These are phyloP conservation scores for Paraconiothyrium brasiliense DNA, from an alignment of 2,329 filamentous ascomycete genomes.

Conservation along the genomic window DNA sequence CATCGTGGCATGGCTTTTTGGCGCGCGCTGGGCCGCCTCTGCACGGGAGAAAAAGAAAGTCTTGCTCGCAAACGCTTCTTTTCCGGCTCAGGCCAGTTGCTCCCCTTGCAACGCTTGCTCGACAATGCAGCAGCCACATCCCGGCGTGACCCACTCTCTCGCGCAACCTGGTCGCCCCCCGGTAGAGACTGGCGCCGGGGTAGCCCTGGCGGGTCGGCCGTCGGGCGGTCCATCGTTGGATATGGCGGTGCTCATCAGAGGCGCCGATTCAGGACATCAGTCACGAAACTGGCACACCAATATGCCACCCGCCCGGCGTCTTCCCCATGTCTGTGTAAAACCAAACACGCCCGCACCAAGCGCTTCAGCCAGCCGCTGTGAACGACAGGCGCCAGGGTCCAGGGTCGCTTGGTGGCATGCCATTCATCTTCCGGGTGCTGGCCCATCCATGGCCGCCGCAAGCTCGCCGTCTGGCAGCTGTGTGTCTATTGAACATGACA, in stretches of 20 bases:
- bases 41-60: constrained; percentile 41
- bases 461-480: constrained; percentile 9
- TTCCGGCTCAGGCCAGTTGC: constrained; percentile 30
- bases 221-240: constrained; percentile 29
- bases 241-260: constrained; percentile 36
- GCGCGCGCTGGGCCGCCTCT: constrained; percentile 36
- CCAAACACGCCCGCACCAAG: constrained; percentile 18
- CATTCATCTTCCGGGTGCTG: constrained; percentile 20
- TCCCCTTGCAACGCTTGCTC: constrained; percentile 32
- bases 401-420: constrained; percentile 13
- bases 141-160: constrained; percentile 25
- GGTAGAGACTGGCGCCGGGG: constrained; percentile 24
- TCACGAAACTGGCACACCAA: constrained; percentile 25
- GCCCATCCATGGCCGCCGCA: constrained; percentile 10
- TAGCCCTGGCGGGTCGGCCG: constrained; percentile 37
- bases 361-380: constrained; percentile 32
- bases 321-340: constrained; percentile 19
- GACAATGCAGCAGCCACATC: constrained; percentile 23
- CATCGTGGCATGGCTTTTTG: constrained; percentile 51
- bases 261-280: constrained; percentile 30
- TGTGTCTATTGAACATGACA: constrained; percentile 20
- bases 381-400: constrained; percentile 26
- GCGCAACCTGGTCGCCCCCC: constrained; percentile 21
- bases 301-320: constrained; percentile 13
- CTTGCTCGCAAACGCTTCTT: constrained; percentile 37